A percentile compares a stretch with the other conserved stretches of the same genome.
These are phyloP conservation scores for Ogataea hybrid DNA, from an alignment of 1,139 yeast genomes.

Conservation along the genomic window DNA sequence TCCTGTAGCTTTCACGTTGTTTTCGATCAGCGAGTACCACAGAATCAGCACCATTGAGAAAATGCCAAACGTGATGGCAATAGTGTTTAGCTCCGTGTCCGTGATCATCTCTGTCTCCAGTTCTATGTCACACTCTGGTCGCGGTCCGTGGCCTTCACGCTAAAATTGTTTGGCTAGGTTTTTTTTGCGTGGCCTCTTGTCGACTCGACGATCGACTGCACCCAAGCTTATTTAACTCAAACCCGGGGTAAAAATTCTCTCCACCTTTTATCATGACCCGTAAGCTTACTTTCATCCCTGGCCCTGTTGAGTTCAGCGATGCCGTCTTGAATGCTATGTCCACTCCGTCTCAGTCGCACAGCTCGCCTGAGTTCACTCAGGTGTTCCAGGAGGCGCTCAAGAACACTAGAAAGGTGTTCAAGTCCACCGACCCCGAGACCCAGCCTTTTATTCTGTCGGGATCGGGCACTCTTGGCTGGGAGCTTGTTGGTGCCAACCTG, in stretches of 20 bases:
- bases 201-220: constrained; percentile 1
- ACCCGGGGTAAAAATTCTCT: constrained; percentile 6
- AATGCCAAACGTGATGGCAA: constrained; percentile 76
- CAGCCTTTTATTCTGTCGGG: constrained; percentile 86
- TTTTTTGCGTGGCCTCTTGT: constrained; percentile 1
- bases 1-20: constrained; percentile 36
- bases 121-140: not conserved
- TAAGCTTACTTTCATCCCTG: constrained; percentile 66
- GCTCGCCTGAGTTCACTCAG: constrained; percentile 80
- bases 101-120: constrained; percentile 55
- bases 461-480: constrained; percentile 97
- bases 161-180: not conserved
- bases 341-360: constrained; percentile 85
- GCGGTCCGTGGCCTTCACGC: not conserved
- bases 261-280: constrained; percentile 17
- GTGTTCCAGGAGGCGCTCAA: constrained; percentile 69
- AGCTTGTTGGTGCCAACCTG: constrained; percentile 77
- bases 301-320: constrained; percentile 89
- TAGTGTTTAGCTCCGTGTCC: constrained; percentile 71
- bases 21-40: constrained; percentile 60
- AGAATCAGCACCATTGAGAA: constrained; percentile 69
- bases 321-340: constrained; percentile 80
- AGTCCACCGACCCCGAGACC: constrained; percentile 59
- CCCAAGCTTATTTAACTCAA: not conserved
- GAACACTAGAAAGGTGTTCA: constrained; percentile 71